Evolutionary conservation across 2,329 filamentous ascomycete genomes (phyloP), one percentile per base, ranked within the genome.

Genomic region (Plenodomus biglobosus): DNA sequence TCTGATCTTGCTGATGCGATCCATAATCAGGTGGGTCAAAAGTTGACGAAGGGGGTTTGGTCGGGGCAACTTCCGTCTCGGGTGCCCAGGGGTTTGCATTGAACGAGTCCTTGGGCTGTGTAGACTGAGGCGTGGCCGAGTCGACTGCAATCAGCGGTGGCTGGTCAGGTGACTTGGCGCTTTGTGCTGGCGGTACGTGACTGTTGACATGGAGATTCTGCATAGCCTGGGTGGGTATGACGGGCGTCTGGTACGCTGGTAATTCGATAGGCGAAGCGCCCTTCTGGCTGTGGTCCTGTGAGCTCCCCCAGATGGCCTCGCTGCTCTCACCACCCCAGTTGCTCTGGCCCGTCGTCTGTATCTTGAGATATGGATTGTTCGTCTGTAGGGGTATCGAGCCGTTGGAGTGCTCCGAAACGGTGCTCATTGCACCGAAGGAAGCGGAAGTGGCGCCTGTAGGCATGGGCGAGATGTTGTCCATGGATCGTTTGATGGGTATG

Each of bases 291-390:
- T 69, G 59, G 15, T 56, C 41, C 2, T 57, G 62, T 8, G 58
- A 49, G 34, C 71, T 68, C 16, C 72, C 70, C 74, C 73, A 76
- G 18, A 71, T 64, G 2, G 70, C 56, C 30, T 70, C 64, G 45
- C 64, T 73, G 55, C 56, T 71, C 45, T 75, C 73, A 5, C 48
- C 60, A 7, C 62, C 70, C 48, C 66, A 69, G 15, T 56, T 64
- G 32, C 56, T 68, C 42, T 73, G 62, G 0, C 68, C 70, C 1
- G 72, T 73, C 15, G 58, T 52, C 40, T 74, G 72, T 58, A 71
- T 69, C 21, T 66, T 66, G 18, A 72, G 62, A 51, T 77, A 77
- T 8, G 75, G 75, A 46, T 77, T 77, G 51, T 76, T 74, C 3
- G 73, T 75, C 48, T 73, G 57, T 17, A 75, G 53, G 1, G 68